phyloP scores from a whole-genome alignment of 1,284 basidiomycete genomes.

The Mycocalia duriaeana region DNA sequence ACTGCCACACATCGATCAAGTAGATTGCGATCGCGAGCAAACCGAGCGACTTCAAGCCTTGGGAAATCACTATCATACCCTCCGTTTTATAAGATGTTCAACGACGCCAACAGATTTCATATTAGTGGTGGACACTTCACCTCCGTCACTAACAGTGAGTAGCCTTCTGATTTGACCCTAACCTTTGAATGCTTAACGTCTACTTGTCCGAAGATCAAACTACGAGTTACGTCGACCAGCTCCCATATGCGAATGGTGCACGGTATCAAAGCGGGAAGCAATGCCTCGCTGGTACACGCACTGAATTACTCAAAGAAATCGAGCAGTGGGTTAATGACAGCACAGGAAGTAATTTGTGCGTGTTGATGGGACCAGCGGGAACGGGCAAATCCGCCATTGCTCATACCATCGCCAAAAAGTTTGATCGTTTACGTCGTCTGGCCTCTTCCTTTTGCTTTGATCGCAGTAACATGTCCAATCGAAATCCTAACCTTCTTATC shows the following conservation, averaged over 20 bases:
- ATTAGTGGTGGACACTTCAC: too few species aligned
- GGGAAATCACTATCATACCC: too few species aligned
- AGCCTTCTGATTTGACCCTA: too few species aligned
- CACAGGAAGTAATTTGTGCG: conserved; percentile 1
- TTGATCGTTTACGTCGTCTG: conserved; percentile 5
- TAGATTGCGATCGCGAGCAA: too few species aligned
- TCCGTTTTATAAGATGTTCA: too few species aligned
- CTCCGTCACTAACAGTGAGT: too few species aligned
- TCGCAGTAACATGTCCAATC: neutral
- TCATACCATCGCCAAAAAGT: conserved; percentile 13
- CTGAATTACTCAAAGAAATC: conserved; percentile 11
- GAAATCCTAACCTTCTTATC: neutral
- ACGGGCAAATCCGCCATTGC: conserved; percentile 2
- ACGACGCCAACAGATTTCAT: too few species aligned
- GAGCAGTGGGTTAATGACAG: conserved; percentile 9
- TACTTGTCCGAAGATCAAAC: too few species aligned
- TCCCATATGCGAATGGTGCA: neutral
- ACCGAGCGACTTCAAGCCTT: too few species aligned
- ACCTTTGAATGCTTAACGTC: too few species aligned
- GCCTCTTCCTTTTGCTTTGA: conserved; percentile 12
- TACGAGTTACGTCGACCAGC: too few species aligned
- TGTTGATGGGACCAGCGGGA: conserved; percentile 12
- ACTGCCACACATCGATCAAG: too few species aligned
- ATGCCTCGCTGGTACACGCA: conserved; percentile 13
- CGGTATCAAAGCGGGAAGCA: conserved; percentile 8